Evolutionary conservation across 1,139 yeast species (phyloP).

Genomic region (Trichomonascaceae sp.): DNA sequence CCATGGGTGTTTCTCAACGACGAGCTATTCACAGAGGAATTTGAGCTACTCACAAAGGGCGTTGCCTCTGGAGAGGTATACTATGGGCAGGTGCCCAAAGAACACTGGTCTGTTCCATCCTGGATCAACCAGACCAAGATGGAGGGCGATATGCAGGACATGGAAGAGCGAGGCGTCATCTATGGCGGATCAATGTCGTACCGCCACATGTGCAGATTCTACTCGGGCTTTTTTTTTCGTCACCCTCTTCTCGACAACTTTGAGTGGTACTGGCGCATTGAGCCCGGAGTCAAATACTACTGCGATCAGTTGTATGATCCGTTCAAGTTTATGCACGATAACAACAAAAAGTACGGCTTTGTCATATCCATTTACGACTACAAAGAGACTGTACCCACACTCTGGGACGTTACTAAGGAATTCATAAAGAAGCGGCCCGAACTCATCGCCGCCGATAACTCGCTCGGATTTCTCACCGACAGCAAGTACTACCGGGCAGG

Average conservation of each 20-base stretch:
- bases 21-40: constrained; percentile 57
- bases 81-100: constrained; percentile 52
- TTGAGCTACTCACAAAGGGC: constrained; percentile 47
- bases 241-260: constrained; percentile 53
- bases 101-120: constrained; percentile 58
- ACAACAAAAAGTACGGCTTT: constrained; percentile 73
- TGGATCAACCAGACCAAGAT: constrained; percentile 32
- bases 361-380: constrained; percentile 69
- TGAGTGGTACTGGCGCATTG: constrained; percentile 89
- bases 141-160: constrained; percentile 37
- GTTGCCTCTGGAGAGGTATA: constrained; percentile 78
- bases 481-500: constrained; percentile 24
- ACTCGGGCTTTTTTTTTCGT: constrained; percentile 69
- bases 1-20: constrained; percentile 90
- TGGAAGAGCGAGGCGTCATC: constrained; percentile 47
- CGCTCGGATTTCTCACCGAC: constrained; percentile 58
- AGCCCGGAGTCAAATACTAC: constrained; percentile 75
- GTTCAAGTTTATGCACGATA: constrained; percentile 62
- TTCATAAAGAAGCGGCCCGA: constrained; percentile 51
- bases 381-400: constrained; percentile 68
- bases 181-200: constrained; percentile 73
- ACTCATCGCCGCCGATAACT: constrained; percentile 51
- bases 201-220: constrained; percentile 72
- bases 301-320: constrained; percentile 68
- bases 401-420: constrained; percentile 64